Evolutionary conservation across 768 basidiomycete genomes (phyloP).

Genomic region (Suillus hirtellus): DNA sequence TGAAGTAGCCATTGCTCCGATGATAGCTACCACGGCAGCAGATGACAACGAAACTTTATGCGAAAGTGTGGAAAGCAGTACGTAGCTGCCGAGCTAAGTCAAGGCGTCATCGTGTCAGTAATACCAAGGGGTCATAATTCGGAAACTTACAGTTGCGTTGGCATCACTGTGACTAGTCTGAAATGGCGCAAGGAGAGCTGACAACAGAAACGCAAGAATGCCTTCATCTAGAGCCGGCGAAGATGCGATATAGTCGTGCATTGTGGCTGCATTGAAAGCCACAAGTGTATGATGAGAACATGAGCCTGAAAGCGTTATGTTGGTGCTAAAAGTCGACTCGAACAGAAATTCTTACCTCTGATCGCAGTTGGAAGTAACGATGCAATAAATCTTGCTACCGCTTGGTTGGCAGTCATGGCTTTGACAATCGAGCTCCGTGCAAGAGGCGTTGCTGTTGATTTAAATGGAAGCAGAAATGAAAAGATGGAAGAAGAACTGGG

Average conservation of each 20-base stretch:
- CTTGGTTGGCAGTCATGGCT: constrained; percentile 71
- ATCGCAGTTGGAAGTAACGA: constrained; percentile 62
- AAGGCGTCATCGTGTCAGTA: not conserved
- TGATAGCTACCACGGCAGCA: constrained; percentile 58
- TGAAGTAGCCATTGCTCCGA: constrained; percentile 53
- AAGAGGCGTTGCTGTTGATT: constrained; percentile 75
- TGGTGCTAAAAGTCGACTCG: not conserved
- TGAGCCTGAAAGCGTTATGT: constrained; percentile 26
- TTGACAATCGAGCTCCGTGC: constrained; percentile 71
- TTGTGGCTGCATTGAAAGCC: constrained; percentile 77
- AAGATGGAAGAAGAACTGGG: constrained; percentile 60
- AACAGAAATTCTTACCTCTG: constrained; percentile 35
- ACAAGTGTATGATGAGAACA: constrained; percentile 68
- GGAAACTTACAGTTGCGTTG: constrained; percentile 47
- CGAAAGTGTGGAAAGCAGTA: constrained; percentile 70
- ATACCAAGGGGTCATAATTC: not conserved
- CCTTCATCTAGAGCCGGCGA: constrained; percentile 62
- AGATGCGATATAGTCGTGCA: constrained; percentile 77
- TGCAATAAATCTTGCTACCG: constrained; percentile 71
- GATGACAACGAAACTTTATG: constrained; percentile 61
- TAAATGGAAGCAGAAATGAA: constrained; percentile 72
- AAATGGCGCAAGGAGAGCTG: constrained; percentile 62
- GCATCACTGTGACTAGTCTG: constrained; percentile 47
- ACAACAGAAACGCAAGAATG: constrained; percentile 61
- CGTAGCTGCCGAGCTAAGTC: constrained; percentile 66